phyloP scores from a whole-genome alignment of 169 alveolate species.

The Babesia divergens region DNA sequence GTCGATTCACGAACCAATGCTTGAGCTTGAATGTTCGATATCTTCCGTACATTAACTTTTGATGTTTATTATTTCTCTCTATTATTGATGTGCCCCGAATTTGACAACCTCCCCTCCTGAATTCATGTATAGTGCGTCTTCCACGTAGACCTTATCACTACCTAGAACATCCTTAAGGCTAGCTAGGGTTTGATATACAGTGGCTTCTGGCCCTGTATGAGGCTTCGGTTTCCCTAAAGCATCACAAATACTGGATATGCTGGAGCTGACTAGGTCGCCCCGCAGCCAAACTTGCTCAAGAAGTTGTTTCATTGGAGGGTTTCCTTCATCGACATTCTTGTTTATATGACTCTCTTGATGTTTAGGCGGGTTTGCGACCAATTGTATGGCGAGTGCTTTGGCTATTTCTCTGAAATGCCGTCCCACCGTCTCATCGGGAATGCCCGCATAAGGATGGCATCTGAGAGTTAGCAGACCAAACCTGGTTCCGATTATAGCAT shows the following conservation, averaged over 20 bases:
- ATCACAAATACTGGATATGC: neutral
- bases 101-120: no score
- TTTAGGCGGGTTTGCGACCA: conserved; percentile 30
- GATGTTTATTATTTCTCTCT: no score
- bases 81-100: no score
- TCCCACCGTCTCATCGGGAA: neutral
- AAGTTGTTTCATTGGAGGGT: neutral
- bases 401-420: conserved; percentile 6
- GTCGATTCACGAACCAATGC: no score
- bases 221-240: neutral
- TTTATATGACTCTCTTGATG: neutral
- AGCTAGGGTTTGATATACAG: neutral
- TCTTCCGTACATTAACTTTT: no score
- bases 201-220: neutral
- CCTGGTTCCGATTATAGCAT: conserved; percentile 15
- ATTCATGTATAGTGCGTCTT: conserved; percentile 9
- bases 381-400: conserved; percentile 24
- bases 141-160: neutral
- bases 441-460: neutral
- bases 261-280: neutral
- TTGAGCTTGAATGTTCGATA: no score
- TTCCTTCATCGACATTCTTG: neutral
- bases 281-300: conserved; percentile 10
- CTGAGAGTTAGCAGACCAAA: conserved; percentile 22
- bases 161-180: neutral